Conservation (phyloP, 192 early-diverging fungal species). For the Podila clonocystis region DNA sequence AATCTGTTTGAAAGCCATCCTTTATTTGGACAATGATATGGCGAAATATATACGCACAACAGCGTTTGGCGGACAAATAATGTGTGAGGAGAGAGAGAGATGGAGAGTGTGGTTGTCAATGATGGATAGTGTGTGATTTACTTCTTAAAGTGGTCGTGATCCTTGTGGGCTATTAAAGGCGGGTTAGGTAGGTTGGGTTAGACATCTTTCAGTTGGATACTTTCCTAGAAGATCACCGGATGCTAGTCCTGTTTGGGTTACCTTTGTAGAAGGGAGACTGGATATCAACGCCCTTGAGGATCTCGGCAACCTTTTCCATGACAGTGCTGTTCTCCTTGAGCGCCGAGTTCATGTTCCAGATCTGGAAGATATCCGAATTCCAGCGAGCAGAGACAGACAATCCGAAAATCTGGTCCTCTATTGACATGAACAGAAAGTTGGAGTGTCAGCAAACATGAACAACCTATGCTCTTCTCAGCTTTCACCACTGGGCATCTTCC, state of each 20-base stretch:
- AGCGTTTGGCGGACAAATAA: too few relatives aligned
- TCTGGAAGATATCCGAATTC: conserved; percentile 59
- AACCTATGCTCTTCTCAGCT: too few relatives aligned
- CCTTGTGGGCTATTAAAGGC: conserved; percentile 42
- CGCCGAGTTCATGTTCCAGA: conserved; percentile 58
- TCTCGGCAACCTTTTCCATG: conserved; percentile 51
- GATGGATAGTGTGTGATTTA: neutral
- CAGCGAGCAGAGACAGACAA: conserved; percentile 57
- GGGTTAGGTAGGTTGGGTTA: neutral
- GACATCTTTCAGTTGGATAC: too few relatives aligned
- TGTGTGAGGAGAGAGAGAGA: neutral
- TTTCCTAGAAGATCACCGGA: neutral
- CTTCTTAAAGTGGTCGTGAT: conserved; percentile 52
- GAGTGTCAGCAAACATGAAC: too few relatives aligned
- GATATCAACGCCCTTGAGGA: conserved; percentile 45
- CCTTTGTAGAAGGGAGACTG: conserved; percentile 61
- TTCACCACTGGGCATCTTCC: too few relatives aligned
- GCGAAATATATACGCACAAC: too few relatives aligned
- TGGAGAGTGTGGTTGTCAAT: neutral
- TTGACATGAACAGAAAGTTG: too few relatives aligned
- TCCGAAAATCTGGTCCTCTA: conserved; percentile 60
- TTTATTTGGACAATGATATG: too few relatives aligned
- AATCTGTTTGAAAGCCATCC: too few relatives aligned
- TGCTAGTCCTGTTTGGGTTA: conserved; percentile 1
- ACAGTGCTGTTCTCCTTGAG: conserved; percentile 47